These are phyloP conservation scores for Inga oerstediana DNA, from an alignment of 306 rosid genomes.

Conservation along the genomic window DNA sequence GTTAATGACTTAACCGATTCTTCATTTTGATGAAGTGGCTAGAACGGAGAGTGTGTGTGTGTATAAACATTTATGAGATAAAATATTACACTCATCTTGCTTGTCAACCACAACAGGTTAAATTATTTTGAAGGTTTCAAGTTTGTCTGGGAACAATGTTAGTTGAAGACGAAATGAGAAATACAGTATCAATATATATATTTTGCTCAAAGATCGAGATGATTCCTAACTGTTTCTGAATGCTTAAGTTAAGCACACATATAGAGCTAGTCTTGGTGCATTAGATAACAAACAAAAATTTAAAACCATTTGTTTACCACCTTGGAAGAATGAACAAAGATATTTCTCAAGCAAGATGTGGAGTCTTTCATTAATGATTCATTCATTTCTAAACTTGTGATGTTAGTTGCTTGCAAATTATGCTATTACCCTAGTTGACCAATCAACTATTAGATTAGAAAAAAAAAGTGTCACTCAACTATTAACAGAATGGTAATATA, in stretches of 20 bases:
- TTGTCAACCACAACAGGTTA: background rate
- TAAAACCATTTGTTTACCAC: background rate
- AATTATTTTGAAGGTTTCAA: background rate
- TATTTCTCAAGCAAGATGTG: background rate
- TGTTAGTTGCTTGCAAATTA: constrained; percentile 8
- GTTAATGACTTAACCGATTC: too few species aligned
- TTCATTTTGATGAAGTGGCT: too few species aligned
- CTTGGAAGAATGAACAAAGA: constrained; percentile 3
- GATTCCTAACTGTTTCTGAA: constrained; percentile 21
- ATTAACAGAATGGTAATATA: too few species aligned
- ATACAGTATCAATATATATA: background rate
- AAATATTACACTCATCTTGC: background rate
- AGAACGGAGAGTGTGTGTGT: too few species aligned
- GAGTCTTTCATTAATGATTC: background rate
- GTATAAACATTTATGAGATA: background rate
- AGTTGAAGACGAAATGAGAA: background rate
- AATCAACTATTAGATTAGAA: background rate
- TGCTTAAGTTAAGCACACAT: background rate
- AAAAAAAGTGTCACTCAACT: background rate
- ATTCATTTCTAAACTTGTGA: background rate
- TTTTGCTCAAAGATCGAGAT: constrained; percentile 1
- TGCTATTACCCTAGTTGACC: constrained; percentile 3
- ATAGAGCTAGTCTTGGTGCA: too few species aligned
- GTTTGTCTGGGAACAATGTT: background rate
- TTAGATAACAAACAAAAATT: background rate